Evolutionary conservation across 1,284 basidiomycete genomes (phyloP).

Genomic region (Cutaneotrichosporon sp.): DNA sequence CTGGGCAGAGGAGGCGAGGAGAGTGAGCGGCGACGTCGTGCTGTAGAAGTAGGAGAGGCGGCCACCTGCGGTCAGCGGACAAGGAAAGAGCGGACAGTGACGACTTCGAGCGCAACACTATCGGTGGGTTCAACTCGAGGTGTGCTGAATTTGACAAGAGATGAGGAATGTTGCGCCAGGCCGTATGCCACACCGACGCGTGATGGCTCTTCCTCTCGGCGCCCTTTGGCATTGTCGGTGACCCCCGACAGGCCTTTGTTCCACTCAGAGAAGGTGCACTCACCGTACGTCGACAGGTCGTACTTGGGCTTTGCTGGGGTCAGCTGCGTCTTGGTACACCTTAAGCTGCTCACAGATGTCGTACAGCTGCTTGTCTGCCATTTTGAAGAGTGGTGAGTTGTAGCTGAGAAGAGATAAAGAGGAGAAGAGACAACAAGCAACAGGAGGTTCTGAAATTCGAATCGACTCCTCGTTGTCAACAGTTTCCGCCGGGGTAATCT

Average conservation of each 20-base stretch:
- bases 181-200: too few species aligned
- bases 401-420: not conserved
- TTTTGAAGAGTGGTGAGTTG: constrained; percentile 9
- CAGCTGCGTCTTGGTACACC: not conserved
- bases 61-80: constrained; percentile 42
- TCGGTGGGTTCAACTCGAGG: too few species aligned
- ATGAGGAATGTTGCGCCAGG: too few species aligned
- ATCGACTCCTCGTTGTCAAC: constrained; percentile 7
- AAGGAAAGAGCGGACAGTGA: too few species aligned
- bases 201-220: not conserved
- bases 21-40: constrained; percentile 58
- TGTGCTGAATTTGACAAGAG: too few species aligned
- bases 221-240: not conserved
- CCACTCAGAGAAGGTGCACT: constrained; percentile 6
- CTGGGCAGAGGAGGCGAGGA: constrained; percentile 53
- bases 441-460: not conserved
- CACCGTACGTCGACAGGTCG: constrained; percentile 42
- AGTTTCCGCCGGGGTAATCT: not conserved
- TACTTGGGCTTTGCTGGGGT: constrained; percentile 41
- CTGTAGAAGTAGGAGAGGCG: constrained; percentile 57
- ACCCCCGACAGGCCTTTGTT: not conserved
- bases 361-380: constrained; percentile 24
- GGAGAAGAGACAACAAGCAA: not conserved
- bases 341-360: constrained; percentile 33
- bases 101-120: too few species aligned